These are phyloP conservation scores for Fusarium annulatum DNA, from an alignment of 2,329 filamentous ascomycete genomes.

Conservation along the genomic window DNA sequence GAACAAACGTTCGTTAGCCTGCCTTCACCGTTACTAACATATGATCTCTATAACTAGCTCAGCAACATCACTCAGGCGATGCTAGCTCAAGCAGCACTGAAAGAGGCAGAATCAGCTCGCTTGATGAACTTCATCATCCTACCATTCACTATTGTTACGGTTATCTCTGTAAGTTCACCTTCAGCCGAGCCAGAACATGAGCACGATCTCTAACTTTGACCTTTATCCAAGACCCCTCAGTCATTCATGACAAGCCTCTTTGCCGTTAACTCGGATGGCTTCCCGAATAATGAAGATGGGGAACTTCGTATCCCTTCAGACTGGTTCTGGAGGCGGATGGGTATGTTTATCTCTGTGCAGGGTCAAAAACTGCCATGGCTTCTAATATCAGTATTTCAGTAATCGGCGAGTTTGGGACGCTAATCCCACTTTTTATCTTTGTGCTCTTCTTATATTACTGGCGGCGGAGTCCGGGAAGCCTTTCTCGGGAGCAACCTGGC, in stretches of 20 bases:
- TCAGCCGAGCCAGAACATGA: neutral
- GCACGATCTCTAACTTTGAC: too few relatives aligned
- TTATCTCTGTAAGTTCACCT: neutral
- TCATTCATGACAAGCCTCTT: neutral
- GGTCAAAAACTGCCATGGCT: neutral
- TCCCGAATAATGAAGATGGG: rapidly evolving
- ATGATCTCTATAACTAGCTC: neutral
- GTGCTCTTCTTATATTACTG: neutral
- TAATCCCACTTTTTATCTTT: neutral
- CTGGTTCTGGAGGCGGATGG: neutral
- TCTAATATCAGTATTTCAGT: neutral
- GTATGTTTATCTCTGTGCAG: neutral
- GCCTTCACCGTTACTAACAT: too few relatives aligned
- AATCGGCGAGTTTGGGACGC: neutral
- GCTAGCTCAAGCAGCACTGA: rapidly evolving
- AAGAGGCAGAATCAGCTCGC: rapidly evolving
- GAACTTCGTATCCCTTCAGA: neutral
- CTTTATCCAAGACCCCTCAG: neutral
- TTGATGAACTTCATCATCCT: neutral
- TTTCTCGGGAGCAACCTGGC: too few relatives aligned
- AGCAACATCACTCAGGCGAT: neutral
- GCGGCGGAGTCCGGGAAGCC: too few relatives aligned
- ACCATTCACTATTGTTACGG: rapidly evolving
- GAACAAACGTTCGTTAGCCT: too few relatives aligned
- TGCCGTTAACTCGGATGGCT: neutral